A percentile compares a stretch with the other conserved stretches of the same genome.
Evolutionary conservation across 305 asterid species (phyloP).

Genomic region (Solanum hybrid): DNA sequence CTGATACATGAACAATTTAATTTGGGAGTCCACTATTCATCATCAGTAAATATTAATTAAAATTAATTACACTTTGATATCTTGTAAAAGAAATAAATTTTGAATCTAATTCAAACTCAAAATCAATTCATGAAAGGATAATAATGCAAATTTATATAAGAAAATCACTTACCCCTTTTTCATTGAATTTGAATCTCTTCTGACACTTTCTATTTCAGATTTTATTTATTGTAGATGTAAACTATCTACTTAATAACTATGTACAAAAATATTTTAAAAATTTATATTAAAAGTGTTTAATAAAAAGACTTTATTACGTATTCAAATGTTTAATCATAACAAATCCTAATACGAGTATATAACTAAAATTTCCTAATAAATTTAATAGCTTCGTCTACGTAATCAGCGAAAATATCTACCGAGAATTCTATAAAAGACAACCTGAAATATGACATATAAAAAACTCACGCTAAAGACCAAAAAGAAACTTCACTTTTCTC

Average conservation of each 20-base stretch:
- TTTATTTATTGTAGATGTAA: neutral
- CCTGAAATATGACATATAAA: neutral
- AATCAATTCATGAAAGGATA: neutral
- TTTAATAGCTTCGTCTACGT: neutral
- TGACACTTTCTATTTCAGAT: neutral
- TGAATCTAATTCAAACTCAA: neutral
- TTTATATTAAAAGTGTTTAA: neutral
- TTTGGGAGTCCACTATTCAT: rapidly evolving
- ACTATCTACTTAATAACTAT: neutral
- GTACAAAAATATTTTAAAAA: neutral
- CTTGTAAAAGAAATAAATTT: too few species aligned
- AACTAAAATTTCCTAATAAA: neutral
- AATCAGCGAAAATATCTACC: neutral
- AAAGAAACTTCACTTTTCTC: neutral
- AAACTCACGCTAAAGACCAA: neutral
- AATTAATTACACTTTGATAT: too few species aligned
- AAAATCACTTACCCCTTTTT: neutral
- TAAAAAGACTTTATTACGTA: neutral
- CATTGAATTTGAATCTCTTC: neutral
- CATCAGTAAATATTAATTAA: too few species aligned
- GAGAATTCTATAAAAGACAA: neutral
- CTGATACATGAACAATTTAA: too few species aligned
- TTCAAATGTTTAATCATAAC: neutral
- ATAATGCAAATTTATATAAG: neutral
- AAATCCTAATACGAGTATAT: neutral